phyloP scores from a whole-genome alignment of 2,329 filamentous ascomycete genomes.

The Xylariales sp. region DNA sequence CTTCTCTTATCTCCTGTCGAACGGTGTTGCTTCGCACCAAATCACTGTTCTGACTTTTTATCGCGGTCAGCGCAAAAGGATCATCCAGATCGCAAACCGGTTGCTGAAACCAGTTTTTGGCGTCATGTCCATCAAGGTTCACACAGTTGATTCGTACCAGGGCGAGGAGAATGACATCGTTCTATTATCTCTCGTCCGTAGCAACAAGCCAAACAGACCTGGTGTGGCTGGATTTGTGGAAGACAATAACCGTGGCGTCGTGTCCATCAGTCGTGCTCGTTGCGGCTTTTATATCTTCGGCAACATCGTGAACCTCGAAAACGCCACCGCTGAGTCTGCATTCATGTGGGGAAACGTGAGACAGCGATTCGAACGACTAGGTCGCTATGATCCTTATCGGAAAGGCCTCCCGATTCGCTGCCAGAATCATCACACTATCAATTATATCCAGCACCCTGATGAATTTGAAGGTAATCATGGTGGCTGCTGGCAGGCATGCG shows the following conservation, averaged over 20 bases:
- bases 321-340: slow-evolving; percentile 36
- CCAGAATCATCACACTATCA: slow-evolving; percentile 48
- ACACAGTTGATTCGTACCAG: slow-evolving; percentile 85
- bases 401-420: slow-evolving; percentile 60
- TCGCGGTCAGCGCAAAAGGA: slow-evolving; percentile 69
- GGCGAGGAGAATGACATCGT: slow-evolving; percentile 87
- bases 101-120: slow-evolving; percentile 17
- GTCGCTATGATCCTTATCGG: slow-evolving; percentile 20
- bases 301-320: slow-evolving; percentile 53
- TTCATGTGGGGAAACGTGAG: slow-evolving; percentile 36
- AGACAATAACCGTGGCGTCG: slow-evolving; percentile 54
- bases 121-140: slow-evolving; percentile 50
- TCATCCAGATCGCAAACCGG: slow-evolving; percentile 46
- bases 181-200: slow-evolving; percentile 74
- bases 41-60: slow-evolving; percentile 88
- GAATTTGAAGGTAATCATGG: slow-evolving; percentile 42
- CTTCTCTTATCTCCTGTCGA: slow-evolving; percentile 65
- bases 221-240: slow-evolving; percentile 66
- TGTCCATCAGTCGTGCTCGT: slow-evolving; percentile 64
- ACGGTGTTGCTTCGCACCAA: slow-evolving; percentile 52
- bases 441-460: slow-evolving; percentile 44
- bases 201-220: slow-evolving; percentile 42
- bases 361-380: slow-evolving; percentile 34
- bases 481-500: slow-evolving; percentile 21
- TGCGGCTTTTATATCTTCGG: slow-evolving; percentile 83